A percentile compares a stretch with the other conserved stretches of the same genome.
phyloP scores from a whole-genome alignment of 1,284 basidiomycete genomes.

The Phellinidium pouzarii region DNA sequence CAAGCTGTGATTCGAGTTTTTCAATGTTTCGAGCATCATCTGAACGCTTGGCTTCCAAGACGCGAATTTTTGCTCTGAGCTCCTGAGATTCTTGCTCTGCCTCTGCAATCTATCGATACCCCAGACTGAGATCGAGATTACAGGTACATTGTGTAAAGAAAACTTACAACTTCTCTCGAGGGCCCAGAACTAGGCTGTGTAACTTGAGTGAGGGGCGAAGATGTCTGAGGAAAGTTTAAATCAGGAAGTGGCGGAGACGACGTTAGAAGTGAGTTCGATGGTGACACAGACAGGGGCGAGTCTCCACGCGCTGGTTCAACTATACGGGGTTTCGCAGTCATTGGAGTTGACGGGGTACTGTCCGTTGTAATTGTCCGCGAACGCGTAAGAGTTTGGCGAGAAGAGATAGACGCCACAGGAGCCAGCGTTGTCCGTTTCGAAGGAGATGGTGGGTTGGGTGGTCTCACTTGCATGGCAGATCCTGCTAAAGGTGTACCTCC shows the following conservation, averaged over 20 bases:
- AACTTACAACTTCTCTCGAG: slow-evolving; percentile 13
- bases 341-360: slow-evolving; percentile 6
- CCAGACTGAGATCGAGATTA: background rate
- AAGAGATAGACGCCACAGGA: slow-evolving; percentile 18
- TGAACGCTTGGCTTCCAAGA: slow-evolving; percentile 79
- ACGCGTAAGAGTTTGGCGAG: slow-evolving; percentile 32
- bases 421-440: slow-evolving; percentile 23
- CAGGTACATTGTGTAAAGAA: background rate
- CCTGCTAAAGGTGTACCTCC: slow-evolving; percentile 31
- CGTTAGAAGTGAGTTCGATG: slow-evolving; percentile 5
- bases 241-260: slow-evolving; percentile 23
- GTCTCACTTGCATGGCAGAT: slow-evolving; percentile 23
- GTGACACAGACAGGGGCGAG: slow-evolving; percentile 10
- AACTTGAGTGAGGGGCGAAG: slow-evolving; percentile 19
- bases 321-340: slow-evolving; percentile 1
- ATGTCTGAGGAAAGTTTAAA: slow-evolving; percentile 9
- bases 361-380: slow-evolving; percentile 3
- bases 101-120: slow-evolving; percentile 5
- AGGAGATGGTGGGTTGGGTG: slow-evolving; percentile 31
- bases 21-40: slow-evolving; percentile 83
- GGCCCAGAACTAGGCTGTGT: slow-evolving; percentile 23
- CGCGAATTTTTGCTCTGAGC: slow-evolving; percentile 74
- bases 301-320: slow-evolving; percentile 1
- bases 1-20: slow-evolving; percentile 77
- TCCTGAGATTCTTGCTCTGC: slow-evolving; percentile 68